These are phyloP conservation scores for Beauveria rudraprayagi DNA, from an alignment of 2,329 filamentous ascomycete genomes.

Conservation along the genomic window DNA sequence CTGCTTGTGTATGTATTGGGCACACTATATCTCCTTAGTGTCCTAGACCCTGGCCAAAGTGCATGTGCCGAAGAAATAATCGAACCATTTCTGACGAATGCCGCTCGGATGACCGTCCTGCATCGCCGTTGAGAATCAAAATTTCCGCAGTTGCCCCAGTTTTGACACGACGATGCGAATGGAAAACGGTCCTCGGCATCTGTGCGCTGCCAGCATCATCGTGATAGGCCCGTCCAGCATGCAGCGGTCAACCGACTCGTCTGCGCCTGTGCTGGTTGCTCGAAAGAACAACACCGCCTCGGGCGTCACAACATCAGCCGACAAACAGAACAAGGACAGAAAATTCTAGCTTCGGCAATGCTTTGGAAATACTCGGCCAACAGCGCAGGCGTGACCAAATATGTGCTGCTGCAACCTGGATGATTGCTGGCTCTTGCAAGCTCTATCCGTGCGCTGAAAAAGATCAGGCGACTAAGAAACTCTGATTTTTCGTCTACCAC, in stretches of 20 bases:
- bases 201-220: slow-evolving; percentile 8
- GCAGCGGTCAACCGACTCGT: not conserved
- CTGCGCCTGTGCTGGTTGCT: not conserved
- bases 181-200: slow-evolving; percentile 1
- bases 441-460: not conserved
- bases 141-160: not conserved
- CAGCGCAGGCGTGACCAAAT: not conserved
- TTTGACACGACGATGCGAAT: not conserved
- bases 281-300: not conserved
- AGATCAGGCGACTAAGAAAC: not conserved
- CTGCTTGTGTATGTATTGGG: not conserved
- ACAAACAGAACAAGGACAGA: not conserved
- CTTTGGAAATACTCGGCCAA: not conserved
- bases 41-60: not conserved
- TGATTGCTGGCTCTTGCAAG: not conserved
- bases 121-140: slow-evolving; percentile 3
- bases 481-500: not conserved
- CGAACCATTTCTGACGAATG: not conserved
- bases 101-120: slow-evolving; percentile 2
- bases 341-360: not conserved
- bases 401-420: not conserved
- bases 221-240: not conserved
- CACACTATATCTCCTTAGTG: not conserved
- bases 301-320: not conserved
- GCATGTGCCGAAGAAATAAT: slow-evolving; percentile 2